Base-by-base conservation (phyloP, 768 basidiomycete species). In the Dioszegia crocea region DNA sequence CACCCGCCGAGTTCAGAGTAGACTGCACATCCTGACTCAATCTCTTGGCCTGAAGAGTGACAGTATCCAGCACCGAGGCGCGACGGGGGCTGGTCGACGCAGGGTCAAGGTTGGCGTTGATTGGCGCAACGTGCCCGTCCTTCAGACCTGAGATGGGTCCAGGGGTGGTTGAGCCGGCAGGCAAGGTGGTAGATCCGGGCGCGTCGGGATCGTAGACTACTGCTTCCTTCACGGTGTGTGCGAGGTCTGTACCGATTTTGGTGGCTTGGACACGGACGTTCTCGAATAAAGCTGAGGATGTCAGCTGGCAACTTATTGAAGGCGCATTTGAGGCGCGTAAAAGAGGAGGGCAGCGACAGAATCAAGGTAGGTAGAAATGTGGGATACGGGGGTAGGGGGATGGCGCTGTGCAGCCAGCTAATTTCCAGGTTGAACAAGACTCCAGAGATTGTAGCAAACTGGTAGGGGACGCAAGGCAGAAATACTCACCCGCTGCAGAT, bases 201-300 rank as follows among this genome's bases (percentile, higher is more conserved):
- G 9, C 10, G 40, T 48, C 27, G 27, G 17, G 8, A 9, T 56
- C 56, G 45, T 52, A 60, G 49, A 51, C 23, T 53, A 56, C 55
- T n/a, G 60, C 55, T 23, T 63, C 50, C 19, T 58, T 36, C 9
- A 70, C 36, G 17, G 70, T 65, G 8, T 47, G 60, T 17, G 58
- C 46, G n/a, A 65, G 49, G 19, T 68, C 56, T n/a, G 49, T 56
- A 0, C 61, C 45, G 30, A 66, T 16, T 45, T 66, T 63, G 17
- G n/a, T 57, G 8, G 59, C 68, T 46, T 63, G 56, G 4, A 36
- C 19, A 38, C 62, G 69, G 50, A 65, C 70, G 24, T 65, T 60
- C 17, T 60, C 59, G 44, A 60, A 48, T 10, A 60, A 29, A 0
- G 51, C 58, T 59, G n/a, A 38, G 16, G 9, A 12, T 8, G 31